Evolutionary conservation across 2,329 filamentous ascomycete species (phyloP).

Genomic region (Orbilia blumenaviensis): DNA sequence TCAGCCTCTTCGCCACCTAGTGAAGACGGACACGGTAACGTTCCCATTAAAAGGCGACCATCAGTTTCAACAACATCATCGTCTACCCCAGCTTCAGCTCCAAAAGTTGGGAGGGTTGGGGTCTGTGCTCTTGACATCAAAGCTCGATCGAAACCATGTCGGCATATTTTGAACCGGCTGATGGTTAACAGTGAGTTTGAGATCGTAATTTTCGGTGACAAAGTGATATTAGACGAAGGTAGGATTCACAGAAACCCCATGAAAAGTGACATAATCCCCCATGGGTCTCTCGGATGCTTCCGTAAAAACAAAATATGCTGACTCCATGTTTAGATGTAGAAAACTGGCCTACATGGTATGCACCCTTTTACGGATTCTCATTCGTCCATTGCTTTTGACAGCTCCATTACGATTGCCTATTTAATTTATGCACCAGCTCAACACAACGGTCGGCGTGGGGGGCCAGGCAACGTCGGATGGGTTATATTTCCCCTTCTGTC

Average conservation of each 20-base stretch:
- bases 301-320: conserved; percentile 37
- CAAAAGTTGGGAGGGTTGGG: conserved; percentile 74
- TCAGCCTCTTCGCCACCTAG: conserved; percentile 41
- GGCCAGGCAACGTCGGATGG: neutral
- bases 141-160: conserved; percentile 93
- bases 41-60: conserved; percentile 35
- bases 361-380: conserved; percentile 45
- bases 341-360: conserved; percentile 89
- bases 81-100: conserved; percentile 25
- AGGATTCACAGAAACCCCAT: conserved; percentile 56
- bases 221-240: conserved; percentile 95
- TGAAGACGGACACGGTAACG: conserved; percentile 36
- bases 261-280: neutral
- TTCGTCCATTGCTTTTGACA: conserved; percentile 21
- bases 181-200: conserved; percentile 93
- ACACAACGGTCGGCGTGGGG: conserved; percentile 30
- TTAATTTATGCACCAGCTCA: conserved; percentile 56
- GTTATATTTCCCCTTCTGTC: neutral
- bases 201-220: conserved; percentile 97
- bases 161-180: conserved; percentile 92
- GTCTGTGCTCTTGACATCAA: conserved; percentile 96
- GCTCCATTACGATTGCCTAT: conserved; percentile 31
- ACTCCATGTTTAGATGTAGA: conserved; percentile 72
- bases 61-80: conserved; percentile 45
- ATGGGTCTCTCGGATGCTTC: conserved; percentile 7